Evolutionary conservation across 192 early-diverging fungal species (phyloP), one percentile per base, ranked within the genome.

Genomic region (Thamnidium elegans): DNA sequence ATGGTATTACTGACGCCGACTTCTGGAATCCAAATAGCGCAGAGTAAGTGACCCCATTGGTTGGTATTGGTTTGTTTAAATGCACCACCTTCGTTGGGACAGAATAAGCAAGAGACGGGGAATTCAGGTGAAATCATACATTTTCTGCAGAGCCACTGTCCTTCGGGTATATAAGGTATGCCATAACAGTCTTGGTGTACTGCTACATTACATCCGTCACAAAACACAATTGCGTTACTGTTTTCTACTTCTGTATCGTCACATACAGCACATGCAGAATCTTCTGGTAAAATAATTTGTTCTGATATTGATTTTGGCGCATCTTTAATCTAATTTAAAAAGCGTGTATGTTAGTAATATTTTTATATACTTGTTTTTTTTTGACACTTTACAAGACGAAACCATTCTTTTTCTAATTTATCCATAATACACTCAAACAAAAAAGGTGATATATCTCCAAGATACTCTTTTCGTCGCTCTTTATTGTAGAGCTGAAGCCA

Each of bases 141-240:
- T 59, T 90, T 92, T 17, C 95, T 84, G 68, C 97, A 99, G 17
- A 99, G 83, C 97, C 97, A 99, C 73, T 95, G 95, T 10, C 96
- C 97, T 81, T 99, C 97, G 9, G 97, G 97, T 50, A 99, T 97
- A 73, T 92, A 98, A 1, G 96, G 96, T 48, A 99, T 87, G 15
- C 97, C 97, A 74, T 99, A 99, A 72, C 97, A 99, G 71, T 98
- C 96, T 83, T 99, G 96, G 77, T 99, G 97, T 9, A 99, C 97
- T 3, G 96, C 95, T 54, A 99, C 69, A 72, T 99, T 96, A 75
- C 97, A 99, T 0, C 97, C 97, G 76, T 99, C 97, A 78, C 97
- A 99, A 66, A 97, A 99, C 7, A 99, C 97, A 56, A 99, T 99
- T 0, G 94, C 96, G 72, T 99, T 99, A 70, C 90, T 88, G 75